phyloP scores from a whole-genome alignment of 768 basidiomycete genomes.

The Trametes sanguinea region DNA sequence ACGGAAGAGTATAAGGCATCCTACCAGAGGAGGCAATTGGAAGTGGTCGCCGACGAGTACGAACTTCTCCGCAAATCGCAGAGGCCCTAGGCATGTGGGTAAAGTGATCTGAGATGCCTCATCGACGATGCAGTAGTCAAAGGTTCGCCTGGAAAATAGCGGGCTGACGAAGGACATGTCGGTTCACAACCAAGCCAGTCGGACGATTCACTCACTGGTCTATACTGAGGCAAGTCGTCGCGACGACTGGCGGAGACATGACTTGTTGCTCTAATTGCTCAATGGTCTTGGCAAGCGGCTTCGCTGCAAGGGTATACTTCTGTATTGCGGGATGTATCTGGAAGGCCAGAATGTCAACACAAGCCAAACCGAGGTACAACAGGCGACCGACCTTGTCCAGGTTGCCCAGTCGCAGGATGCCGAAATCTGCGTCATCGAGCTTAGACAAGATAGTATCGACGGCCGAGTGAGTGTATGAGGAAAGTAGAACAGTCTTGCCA shows the following conservation, averaged over 20 bases:
- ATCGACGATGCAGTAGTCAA: slow-evolving; percentile 97
- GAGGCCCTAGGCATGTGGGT: slow-evolving; percentile 91
- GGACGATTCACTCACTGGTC: slow-evolving; percentile 71
- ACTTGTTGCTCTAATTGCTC: slow-evolving; percentile 82
- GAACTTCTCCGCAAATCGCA: slow-evolving; percentile 88
- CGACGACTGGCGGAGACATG: slow-evolving; percentile 89
- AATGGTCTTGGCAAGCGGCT: slow-evolving; percentile 61
- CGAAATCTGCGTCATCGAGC: slow-evolving; percentile 63
- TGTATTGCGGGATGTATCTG: slow-evolving; percentile 85
- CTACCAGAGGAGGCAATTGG: slow-evolving; percentile 91
- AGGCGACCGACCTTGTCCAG: slow-evolving; percentile 72
- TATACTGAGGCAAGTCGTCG: slow-evolving; percentile 91
- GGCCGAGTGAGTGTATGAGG: slow-evolving; percentile 96
- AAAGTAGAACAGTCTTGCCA: slow-evolving; percentile 87
- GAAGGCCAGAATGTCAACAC: not conserved
- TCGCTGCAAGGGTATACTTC: slow-evolving; percentile 65
- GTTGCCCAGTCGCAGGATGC: slow-evolving; percentile 86
- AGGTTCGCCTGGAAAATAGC: slow-evolving; percentile 79
- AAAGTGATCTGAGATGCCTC: slow-evolving; percentile 98
- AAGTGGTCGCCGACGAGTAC: slow-evolving; percentile 97
- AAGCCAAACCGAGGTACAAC: not conserved
- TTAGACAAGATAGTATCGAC: slow-evolving; percentile 97
- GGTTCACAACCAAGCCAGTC: too few relatives aligned
- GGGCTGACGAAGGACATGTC: slow-evolving; percentile 50
- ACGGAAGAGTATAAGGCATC: not conserved